phyloP scores from a whole-genome alignment of 1,284 basidiomycete species.

The Heterobasidion annosum region DNA sequence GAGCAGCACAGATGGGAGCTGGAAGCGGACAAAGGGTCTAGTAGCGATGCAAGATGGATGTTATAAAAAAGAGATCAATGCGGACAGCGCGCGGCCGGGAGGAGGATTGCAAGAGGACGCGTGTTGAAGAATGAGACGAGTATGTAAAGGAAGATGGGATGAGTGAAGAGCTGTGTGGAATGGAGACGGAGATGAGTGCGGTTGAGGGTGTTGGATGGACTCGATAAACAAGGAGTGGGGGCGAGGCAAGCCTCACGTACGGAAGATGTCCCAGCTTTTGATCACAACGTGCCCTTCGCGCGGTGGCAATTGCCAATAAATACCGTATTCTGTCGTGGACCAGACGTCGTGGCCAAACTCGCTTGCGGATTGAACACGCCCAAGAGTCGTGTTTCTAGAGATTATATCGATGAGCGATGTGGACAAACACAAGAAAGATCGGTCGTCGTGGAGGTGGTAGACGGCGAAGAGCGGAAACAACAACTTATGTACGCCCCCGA shows the following conservation, averaged over 20 bases:
- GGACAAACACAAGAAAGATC: neutral
- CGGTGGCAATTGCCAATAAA: slow-evolving; percentile 30
- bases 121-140: slow-evolving; percentile 20
- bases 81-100: neutral
- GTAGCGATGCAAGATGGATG: slow-evolving; percentile 30
- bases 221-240: slow-evolving; percentile 14
- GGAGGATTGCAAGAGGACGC: slow-evolving; percentile 5
- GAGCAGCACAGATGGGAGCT: neutral
- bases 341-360: neutral
- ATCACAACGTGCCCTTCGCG: slow-evolving; percentile 64
- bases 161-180: neutral
- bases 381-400: neutral
- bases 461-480: neutral
- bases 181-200: slow-evolving; percentile 5
- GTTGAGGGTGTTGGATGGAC: slow-evolving; percentile 9
- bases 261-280: slow-evolving; percentile 47
- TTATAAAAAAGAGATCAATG: slow-evolving; percentile 46
- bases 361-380: neutral
- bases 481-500: neutral
- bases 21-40: slow-evolving; percentile 23
- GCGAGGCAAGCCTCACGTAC: slow-evolving; percentile 38
- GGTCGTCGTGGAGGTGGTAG: neutral
- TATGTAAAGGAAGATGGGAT: slow-evolving; percentile 23
- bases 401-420: neutral
- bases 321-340: slow-evolving; percentile 5